Conservation (phyloP, 352 stramenopile species). For the Saprolegnia parasitica region DNA sequence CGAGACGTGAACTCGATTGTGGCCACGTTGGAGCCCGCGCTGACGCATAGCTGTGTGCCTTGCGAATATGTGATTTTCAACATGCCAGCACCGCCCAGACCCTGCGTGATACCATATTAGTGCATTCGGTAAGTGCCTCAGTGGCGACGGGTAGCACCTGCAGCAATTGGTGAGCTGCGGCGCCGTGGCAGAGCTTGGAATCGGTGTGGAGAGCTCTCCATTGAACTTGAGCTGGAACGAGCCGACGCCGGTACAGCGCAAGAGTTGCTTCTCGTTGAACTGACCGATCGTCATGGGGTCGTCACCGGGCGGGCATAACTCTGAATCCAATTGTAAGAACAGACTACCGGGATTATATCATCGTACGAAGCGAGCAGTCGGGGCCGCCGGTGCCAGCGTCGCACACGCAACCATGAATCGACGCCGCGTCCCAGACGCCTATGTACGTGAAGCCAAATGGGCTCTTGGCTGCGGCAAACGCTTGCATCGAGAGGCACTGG, state of each 20-base stretch:
- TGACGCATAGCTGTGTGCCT: slow-evolving; percentile 43
- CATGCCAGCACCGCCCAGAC: slow-evolving; percentile 34
- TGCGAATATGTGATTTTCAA: slow-evolving; percentile 51
- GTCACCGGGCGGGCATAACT: slow-evolving; percentile 76
- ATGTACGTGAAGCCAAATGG: slow-evolving; percentile 52
- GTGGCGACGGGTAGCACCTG: slow-evolving; percentile 33
- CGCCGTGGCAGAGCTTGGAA: slow-evolving; percentile 53
- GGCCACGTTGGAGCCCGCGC: slow-evolving; percentile 41
- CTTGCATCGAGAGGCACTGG: slow-evolving; percentile 60
- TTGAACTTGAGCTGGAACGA: slow-evolving; percentile 46
- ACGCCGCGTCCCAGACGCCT: slow-evolving; percentile 54
- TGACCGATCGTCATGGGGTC: slow-evolving; percentile 81
- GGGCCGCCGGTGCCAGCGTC: slow-evolving; percentile 69
- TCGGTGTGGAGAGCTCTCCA: slow-evolving; percentile 32
- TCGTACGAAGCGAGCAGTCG: slow-evolving; percentile 68
- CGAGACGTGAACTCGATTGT: slow-evolving; percentile 56
- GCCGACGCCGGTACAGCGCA: slow-evolving; percentile 72
- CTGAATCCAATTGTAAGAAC: slow-evolving; percentile 30
- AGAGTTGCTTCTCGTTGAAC: slow-evolving; percentile 77
- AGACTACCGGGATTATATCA: background rate
- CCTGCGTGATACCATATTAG: slow-evolving; percentile 29
- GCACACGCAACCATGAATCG: slow-evolving; percentile 87
- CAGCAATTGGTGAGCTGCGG: slow-evolving; percentile 49
- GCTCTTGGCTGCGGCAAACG: slow-evolving; percentile 44
- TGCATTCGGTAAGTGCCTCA: slow-evolving; percentile 24